Conservation (phyloP, 371 early-diverging fungal species). For the Saksenaea vasiformis region DNA sequence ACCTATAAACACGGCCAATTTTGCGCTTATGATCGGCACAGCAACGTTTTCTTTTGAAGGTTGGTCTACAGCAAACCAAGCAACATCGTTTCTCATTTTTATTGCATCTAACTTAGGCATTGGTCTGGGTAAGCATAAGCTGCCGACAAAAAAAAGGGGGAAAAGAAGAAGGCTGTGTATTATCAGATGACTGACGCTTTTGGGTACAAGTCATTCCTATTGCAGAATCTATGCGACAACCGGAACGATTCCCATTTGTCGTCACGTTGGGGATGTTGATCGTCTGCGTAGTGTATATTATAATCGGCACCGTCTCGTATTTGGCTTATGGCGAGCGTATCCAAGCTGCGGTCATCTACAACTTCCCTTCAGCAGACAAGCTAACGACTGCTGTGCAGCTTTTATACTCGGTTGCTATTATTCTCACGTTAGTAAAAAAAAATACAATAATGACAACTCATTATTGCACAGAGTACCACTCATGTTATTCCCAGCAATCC, state of each 20-base stretch:
- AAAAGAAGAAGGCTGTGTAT: no score
- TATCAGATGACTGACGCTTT: neutral
- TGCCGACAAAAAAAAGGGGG: neutral
- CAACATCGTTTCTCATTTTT: neutral
- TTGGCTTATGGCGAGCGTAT: conserved; percentile 70
- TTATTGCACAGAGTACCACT: conserved; percentile 45
- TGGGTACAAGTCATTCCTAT: conserved; percentile 54
- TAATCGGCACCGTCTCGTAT: conserved; percentile 70
- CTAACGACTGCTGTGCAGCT: conserved; percentile 61
- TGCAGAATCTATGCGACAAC: conserved; percentile 59
- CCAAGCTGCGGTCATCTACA: conserved; percentile 69
- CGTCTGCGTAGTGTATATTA: conserved; percentile 60
- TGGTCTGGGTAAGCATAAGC: conserved; percentile 52
- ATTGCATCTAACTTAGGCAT: conserved; percentile 37
- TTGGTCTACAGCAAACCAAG: neutral
- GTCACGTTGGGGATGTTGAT: conserved; percentile 57
- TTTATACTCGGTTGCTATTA: conserved; percentile 75
- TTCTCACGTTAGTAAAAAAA: conserved; percentile 55
- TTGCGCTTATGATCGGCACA: conserved; percentile 76
- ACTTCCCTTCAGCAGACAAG: conserved; percentile 56
- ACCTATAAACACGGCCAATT: conserved; percentile 58
- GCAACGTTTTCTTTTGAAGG: conserved; percentile 83
- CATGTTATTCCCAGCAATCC: conserved; percentile 74
- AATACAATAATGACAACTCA: neutral
- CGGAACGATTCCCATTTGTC: conserved; percentile 61